A percentile compares a stretch with the other conserved stretches of the same genome.
These are phyloP conservation scores for Strigomonas galati DNA, from an alignment of 208 protist genomes.

Conservation along the genomic window DNA sequence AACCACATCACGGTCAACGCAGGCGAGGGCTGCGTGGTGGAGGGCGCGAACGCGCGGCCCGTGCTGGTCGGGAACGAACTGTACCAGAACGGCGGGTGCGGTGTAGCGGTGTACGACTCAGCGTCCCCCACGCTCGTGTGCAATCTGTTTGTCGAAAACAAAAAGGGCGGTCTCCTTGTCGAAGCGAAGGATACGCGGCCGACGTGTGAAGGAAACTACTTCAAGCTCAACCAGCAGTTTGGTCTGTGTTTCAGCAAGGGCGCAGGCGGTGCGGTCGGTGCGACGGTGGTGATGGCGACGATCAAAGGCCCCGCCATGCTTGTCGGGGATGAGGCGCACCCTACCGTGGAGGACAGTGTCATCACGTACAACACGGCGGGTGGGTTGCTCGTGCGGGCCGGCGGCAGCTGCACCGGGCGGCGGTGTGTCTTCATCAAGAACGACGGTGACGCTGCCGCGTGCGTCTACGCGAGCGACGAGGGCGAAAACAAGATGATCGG, in stretches of 20 bases:
- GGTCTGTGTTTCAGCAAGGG: constrained; percentile 19
- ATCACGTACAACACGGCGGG: constrained; percentile 17
- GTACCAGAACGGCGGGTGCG: constrained; percentile 18
- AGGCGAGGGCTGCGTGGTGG: constrained; percentile 21
- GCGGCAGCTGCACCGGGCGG: constrained; percentile 14
- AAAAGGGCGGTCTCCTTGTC: constrained; percentile 15
- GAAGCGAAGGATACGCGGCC: constrained; percentile 15
- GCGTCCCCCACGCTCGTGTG: constrained; percentile 10
- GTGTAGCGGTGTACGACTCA: constrained; percentile 7
- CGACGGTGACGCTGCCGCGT: constrained; percentile 1
- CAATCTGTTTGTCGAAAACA: constrained; percentile 21
- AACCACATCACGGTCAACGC: constrained; percentile 27
- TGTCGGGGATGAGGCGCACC: constrained; percentile 16
- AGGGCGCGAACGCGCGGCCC: constrained; percentile 11
- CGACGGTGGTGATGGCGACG: constrained; percentile 21
- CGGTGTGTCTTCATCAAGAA: constrained; percentile 15
- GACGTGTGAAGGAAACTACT: constrained; percentile 18
- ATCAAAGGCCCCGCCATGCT: constrained; percentile 20
- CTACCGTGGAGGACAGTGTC: constrained; percentile 17
- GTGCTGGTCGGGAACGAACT: constrained; percentile 22
- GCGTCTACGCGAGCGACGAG: not conserved
- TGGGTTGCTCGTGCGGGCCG: constrained; percentile 23
- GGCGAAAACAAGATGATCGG: not conserved
- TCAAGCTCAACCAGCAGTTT: constrained; percentile 24
- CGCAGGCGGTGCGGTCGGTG: constrained; percentile 14